Base-by-base conservation (phyloP, 257 asterid species). In the Eucommia ulmoides region DNA sequence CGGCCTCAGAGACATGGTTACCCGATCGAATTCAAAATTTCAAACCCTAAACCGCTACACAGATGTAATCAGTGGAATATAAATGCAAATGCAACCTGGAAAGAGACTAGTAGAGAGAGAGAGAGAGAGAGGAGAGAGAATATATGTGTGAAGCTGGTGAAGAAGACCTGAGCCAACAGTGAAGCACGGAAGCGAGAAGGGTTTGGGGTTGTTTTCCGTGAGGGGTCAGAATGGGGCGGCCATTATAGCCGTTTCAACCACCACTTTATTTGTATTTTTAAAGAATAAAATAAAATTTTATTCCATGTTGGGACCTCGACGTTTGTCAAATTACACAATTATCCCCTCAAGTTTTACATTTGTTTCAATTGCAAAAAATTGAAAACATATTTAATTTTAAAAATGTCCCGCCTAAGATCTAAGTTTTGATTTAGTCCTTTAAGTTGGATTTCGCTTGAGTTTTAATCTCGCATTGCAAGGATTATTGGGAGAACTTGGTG, bases 1-100 rank as follows among this genome's bases (percentile, higher is more conserved):
- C 19, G 98, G 98, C 65, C 98, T 81, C 73, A 89, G 68, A 60
- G 97, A 89, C 97, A 89, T 88, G 65, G 68, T 53, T 53, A 20
- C 44, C 49, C 62, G 68, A 64, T 78, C 74, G 33, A 61, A 60
- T 24, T 15, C 22, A 18, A 71, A 35, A 35, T 18, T 9, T 49
- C 46, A 3, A 50, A 54, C 49, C 49, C 38, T 23, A 50, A 12
- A 33, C 5, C 23, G 10, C 14, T n/a, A n/a, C n/a, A 33, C 48
- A 4, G 8, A 12, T 12, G 12, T 26, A 26, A 12, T 4, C 12
- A 16, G 48, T 3, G n/a, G 3, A 16, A 42, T 42, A 17, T 42
- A 18, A 16, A 42, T 42, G 15, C 0, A 19, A 16, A 18, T 42
- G 15, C 19, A 38, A 38, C n/a, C 45, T 3, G 0, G 3, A 10